Conservation (phyloP, 2,329 filamentous ascomycete species). For the Aspergillus luchuensis region DNA sequence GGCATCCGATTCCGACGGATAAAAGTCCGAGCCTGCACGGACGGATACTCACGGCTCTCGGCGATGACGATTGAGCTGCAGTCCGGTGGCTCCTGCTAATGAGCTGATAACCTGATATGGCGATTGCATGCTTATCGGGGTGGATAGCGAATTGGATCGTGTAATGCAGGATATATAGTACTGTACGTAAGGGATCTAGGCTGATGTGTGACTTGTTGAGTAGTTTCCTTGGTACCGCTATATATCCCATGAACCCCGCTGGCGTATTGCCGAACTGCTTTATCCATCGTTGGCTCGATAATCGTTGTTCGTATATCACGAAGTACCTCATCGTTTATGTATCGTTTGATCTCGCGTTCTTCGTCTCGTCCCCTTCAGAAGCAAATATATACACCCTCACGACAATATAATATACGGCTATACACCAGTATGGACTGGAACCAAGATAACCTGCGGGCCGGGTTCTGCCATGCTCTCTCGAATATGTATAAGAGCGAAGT, state of each 20-base stretch:
- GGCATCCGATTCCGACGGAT: slow-evolving; percentile 2
- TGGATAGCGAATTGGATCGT: not conserved
- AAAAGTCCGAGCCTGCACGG: not conserved
- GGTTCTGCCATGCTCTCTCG: slow-evolving; percentile 36
- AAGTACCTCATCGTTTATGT: not conserved
- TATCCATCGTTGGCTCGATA: not conserved
- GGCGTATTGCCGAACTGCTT: not conserved
- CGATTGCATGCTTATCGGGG: not conserved
- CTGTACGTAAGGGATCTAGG: not conserved
- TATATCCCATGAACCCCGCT: not conserved
- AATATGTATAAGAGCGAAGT: slow-evolving; percentile 41
- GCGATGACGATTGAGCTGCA: not conserved
- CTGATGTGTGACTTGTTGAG: not conserved
- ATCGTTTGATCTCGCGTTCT: not conserved
- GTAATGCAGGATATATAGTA: not conserved
- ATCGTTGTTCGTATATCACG: not conserved
- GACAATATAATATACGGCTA: not conserved
- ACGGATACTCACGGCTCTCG: slow-evolving; percentile 5
- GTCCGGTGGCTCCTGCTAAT: slow-evolving; percentile 1
- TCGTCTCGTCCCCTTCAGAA: not conserved
- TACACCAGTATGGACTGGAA: slow-evolving; percentile 16
- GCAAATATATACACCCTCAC: not conserved
- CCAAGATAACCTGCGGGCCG: slow-evolving; percentile 30
- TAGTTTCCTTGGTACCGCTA: not conserved
- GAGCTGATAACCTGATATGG: not conserved